Percentiles rank a stretch among this genome's conserved stretches.
Conservation (phyloP, 805 yeast genomes). For the Starmerella apicola region DNA sequence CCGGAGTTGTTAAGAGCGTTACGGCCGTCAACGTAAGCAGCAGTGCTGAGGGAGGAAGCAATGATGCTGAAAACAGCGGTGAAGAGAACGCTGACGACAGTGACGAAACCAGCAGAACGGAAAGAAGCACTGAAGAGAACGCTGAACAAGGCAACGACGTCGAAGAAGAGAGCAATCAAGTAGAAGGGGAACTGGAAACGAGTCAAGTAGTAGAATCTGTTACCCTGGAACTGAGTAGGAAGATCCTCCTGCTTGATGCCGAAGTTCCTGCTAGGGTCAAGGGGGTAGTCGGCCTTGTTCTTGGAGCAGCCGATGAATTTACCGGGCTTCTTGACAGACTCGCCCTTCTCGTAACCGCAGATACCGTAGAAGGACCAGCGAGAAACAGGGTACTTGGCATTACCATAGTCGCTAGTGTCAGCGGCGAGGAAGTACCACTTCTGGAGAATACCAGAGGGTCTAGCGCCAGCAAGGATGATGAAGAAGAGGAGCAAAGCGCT, state of each 20-base stretch:
- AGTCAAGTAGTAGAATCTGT: slow-evolving; percentile 51
- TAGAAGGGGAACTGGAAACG: slow-evolving; percentile 58
- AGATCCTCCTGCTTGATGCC: slow-evolving; percentile 45
- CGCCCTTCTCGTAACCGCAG: slow-evolving; percentile 37
- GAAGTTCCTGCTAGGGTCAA: slow-evolving; percentile 71
- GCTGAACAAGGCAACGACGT: slow-evolving; percentile 36
- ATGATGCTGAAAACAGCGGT: slow-evolving; percentile 30
- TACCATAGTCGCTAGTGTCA: slow-evolving; percentile 43
- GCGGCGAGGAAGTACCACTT: slow-evolving; percentile 72
- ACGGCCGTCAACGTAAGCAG: slow-evolving; percentile 62
- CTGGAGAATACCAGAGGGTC: slow-evolving; percentile 41
- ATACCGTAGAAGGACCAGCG: slow-evolving; percentile 79
- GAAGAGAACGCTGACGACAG: slow-evolving; percentile 21
- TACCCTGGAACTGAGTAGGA: slow-evolving; percentile 43
- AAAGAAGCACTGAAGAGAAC: slow-evolving; percentile 20
- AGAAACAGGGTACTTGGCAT: slow-evolving; percentile 33
- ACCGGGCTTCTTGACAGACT: slow-evolving; percentile 35
- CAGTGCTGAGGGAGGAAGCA: slow-evolving; percentile 62
- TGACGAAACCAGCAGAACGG: slow-evolving; percentile 22
- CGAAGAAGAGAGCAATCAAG: slow-evolving; percentile 44
- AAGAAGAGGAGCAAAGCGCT: slow-evolving; percentile 47
- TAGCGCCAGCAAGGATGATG: slow-evolving; percentile 48
- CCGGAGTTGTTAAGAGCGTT: slow-evolving; percentile 46
- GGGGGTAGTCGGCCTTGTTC: slow-evolving; percentile 64
- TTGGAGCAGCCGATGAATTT: slow-evolving; percentile 39